Percentiles rank a stretch among this genome's conserved stretches.
These are phyloP conservation scores for Pichia sorboxylosa DNA, from an alignment of 1,139 yeast species.

Conservation along the genomic window DNA sequence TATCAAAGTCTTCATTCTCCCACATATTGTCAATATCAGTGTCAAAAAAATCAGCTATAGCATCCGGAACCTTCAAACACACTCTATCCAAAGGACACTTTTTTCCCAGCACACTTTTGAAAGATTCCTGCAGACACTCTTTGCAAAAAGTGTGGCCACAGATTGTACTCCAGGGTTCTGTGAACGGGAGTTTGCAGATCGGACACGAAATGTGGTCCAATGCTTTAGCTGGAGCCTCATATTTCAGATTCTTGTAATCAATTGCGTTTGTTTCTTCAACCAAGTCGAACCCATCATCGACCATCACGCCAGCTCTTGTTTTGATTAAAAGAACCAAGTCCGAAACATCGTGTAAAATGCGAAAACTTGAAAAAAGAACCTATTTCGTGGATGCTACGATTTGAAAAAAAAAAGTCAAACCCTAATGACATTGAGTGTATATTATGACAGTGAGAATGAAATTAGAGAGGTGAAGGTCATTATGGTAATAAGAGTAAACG, in stretches of 20 bases:
- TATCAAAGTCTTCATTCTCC: slow-evolving; percentile 6
- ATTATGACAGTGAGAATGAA: no score
- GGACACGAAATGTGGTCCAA: slow-evolving; percentile 47
- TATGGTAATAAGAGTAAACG: no score
- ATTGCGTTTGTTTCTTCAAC: no score
- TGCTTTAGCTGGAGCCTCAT: slow-evolving; percentile 20
- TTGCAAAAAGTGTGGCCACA: slow-evolving; percentile 54
- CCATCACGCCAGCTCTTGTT: no score
- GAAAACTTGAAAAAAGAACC: no score
- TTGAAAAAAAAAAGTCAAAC: no score
- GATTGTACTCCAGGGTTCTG: slow-evolving; percentile 41
- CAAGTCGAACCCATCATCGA: no score
- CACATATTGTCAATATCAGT: background rate
- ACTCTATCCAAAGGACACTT: slow-evolving; percentile 58
- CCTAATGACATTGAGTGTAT: no score
- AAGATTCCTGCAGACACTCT: slow-evolving; percentile 38
- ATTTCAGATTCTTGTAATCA: slow-evolving; percentile 15
- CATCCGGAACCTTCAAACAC: slow-evolving; percentile 7
- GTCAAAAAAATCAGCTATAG: background rate
- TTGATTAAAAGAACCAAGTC: no score
- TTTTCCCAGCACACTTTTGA: slow-evolving; percentile 28
- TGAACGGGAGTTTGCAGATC: slow-evolving; percentile 46
- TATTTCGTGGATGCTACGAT: no score
- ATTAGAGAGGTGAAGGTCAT: no score
- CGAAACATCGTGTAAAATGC: no score